Percentiles rank a stretch among this genome's conserved stretches.
phyloP scores from a whole-genome alignment of 306 rosid species.

The Dalbergia cochinchinensis region DNA sequence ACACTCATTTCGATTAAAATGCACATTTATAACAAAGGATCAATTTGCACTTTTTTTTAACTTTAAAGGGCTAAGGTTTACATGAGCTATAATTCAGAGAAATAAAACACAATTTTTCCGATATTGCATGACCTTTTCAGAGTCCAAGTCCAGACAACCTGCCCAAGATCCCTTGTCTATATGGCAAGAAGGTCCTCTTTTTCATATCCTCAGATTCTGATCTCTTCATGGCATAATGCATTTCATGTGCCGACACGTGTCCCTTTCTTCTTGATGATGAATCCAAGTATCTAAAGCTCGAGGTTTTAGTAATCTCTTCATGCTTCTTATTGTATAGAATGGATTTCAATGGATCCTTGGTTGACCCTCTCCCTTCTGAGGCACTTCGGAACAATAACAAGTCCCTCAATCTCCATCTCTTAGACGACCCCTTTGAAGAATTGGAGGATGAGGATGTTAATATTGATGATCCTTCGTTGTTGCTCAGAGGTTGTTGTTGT shows the following conservation, averaged over 20 bases:
- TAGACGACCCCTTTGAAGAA: constrained; percentile 55
- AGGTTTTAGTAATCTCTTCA: constrained; percentile 56
- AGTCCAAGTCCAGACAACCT: constrained; percentile 75
- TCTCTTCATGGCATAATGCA: constrained; percentile 76
- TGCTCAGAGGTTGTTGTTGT: constrained; percentile 42
- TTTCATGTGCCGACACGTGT: constrained; percentile 70
- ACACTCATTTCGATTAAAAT: too few species aligned
- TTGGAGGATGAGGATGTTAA: neutral
- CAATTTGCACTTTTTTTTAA: too few species aligned
- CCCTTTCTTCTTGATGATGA: constrained; percentile 49
- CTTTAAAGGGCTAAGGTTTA: too few species aligned
- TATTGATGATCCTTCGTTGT: constrained; percentile 21
- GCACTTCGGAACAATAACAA: constrained; percentile 84
- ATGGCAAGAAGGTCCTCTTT: constrained; percentile 91
- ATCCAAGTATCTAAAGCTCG: constrained; percentile 64
- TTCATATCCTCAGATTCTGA: constrained; percentile 78
- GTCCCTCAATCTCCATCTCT: constrained; percentile 81
- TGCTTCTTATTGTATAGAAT: constrained; percentile 52
- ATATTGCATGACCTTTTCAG: constrained; percentile 22
- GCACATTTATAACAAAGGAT: too few species aligned
- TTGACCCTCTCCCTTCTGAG: constrained; percentile 84
- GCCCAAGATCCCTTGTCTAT: constrained; percentile 85
- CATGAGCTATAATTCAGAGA: too few species aligned
- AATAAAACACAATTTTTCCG: too few species aligned
- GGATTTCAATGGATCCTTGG: constrained; percentile 64